A percentile compares a stretch with the other conserved stretches of the same genome.
These are phyloP conservation scores for Sclerotinia spermophila DNA, from an alignment of 2,329 filamentous ascomycete genomes.

Conservation along the genomic window DNA sequence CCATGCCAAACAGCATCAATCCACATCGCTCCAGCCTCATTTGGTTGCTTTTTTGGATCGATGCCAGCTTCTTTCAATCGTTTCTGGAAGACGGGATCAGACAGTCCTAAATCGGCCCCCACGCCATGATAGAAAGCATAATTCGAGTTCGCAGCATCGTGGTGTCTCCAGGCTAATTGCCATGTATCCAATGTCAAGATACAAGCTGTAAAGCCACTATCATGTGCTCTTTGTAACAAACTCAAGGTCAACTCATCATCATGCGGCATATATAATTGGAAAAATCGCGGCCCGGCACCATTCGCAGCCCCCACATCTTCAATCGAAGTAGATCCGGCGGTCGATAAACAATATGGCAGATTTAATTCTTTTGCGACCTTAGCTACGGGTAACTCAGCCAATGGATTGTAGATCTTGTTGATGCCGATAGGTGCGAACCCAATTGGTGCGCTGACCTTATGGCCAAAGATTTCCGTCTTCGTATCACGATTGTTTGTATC, in stretches of 20 bases:
- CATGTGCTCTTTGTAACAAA: conserved; percentile 52
- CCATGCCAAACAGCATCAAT: conserved; percentile 64
- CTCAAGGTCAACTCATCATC: conserved; percentile 57
- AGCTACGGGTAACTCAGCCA: conserved; percentile 57
- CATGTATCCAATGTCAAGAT: conserved; percentile 62
- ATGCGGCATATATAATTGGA: conserved; percentile 62
- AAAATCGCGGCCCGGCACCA: conserved; percentile 52
- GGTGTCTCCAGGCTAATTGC: conserved; percentile 59
- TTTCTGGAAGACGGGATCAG: conserved; percentile 57
- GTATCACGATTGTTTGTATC: conserved; percentile 57
- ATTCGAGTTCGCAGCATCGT: conserved; percentile 53
- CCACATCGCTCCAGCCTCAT: conserved; percentile 56
- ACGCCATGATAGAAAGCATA: conserved; percentile 61
- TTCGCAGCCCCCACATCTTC: conserved; percentile 57
- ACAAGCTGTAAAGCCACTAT: conserved; percentile 53
- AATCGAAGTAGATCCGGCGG: conserved; percentile 50
- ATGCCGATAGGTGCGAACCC: conserved; percentile 64
- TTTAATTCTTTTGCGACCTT: conserved; percentile 55
- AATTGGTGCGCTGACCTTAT: conserved; percentile 56
- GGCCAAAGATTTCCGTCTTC: conserved; percentile 55
- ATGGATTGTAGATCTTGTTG: conserved; percentile 60
- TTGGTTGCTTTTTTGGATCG: conserved; percentile 48
- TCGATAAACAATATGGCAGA: conserved; percentile 56
- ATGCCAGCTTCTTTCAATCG: conserved; percentile 49
- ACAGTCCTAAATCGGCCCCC: conserved; percentile 55